Evolutionary conservation across 1,284 basidiomycete genomes (phyloP).

Genomic region (Puccinia horiana): DNA sequence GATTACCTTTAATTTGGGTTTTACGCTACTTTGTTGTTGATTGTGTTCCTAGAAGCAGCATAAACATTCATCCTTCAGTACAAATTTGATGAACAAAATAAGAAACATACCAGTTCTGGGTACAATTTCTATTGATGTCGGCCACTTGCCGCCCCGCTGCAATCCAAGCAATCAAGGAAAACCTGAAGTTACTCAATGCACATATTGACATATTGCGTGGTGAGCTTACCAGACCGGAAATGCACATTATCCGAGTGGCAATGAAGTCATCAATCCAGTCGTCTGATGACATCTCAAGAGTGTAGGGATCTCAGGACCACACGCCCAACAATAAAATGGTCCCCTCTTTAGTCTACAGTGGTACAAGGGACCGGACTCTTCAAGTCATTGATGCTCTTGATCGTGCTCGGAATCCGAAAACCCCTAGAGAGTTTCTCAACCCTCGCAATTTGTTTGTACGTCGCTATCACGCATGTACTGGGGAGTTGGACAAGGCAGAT

Average conservation of each 20-base stretch:
- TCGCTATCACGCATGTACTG: background rate
- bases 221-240: background rate
- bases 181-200: background rate
- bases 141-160: constrained; percentile 28
- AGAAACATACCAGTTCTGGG: background rate
- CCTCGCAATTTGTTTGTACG: background rate
- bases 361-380: background rate
- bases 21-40: background rate
- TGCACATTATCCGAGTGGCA: background rate
- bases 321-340: background rate
- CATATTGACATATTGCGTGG: background rate
- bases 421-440: background rate
- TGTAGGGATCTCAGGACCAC: background rate
- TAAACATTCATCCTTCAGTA: background rate
- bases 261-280: too few species aligned
- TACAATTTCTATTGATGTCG: too few species aligned
- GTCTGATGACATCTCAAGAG: too few species aligned
- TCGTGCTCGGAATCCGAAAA: background rate
- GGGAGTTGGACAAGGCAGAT: background rate
- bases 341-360: background rate
- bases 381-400: background rate
- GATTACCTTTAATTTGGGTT: background rate
- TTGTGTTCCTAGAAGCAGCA: background rate
- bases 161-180: constrained; percentile 3
- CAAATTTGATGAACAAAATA: background rate